Evolutionary conservation across 148 eudicot genomes (phyloP).

Genomic region (Vaccinium myrtillus): DNA sequence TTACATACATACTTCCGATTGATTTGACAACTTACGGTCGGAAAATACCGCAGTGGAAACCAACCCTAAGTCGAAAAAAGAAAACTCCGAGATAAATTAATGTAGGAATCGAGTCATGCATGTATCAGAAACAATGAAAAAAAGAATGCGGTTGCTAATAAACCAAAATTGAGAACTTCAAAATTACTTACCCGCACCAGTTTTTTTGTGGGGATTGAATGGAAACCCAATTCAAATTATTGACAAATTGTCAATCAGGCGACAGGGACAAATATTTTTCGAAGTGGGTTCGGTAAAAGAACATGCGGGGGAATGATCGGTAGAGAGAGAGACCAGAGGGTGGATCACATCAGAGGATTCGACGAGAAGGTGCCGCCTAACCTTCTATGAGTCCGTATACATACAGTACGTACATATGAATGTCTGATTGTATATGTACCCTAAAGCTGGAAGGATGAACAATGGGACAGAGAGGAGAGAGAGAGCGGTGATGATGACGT

Average conservation of each 20-base stretch:
- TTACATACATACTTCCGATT: too few species aligned
- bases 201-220: constrained; percentile 4
- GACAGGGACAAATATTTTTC: not conserved
- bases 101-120: not conserved
- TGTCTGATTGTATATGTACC: not conserved
- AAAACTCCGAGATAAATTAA: not conserved
- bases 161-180: not conserved
- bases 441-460: not conserved
- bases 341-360: constrained; percentile 13
- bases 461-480: not conserved
- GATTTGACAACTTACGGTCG: too few species aligned
- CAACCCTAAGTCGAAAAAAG: too few species aligned
- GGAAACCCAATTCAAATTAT: not conserved
- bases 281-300: not conserved
- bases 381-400: not conserved
- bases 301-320: not conserved
- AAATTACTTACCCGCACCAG: constrained; percentile 3
- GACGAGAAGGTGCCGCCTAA: not conserved
- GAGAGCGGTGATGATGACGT: not conserved
- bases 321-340: not conserved
- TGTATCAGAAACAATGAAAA: not conserved
- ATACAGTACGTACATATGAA: not conserved
- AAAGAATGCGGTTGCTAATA: not conserved
- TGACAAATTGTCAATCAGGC: not conserved
- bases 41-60: too few species aligned